Evolutionary conservation across 495 filamentous ascomycete genomes (phyloP).

Genomic region (Patellaria atrata): DNA sequence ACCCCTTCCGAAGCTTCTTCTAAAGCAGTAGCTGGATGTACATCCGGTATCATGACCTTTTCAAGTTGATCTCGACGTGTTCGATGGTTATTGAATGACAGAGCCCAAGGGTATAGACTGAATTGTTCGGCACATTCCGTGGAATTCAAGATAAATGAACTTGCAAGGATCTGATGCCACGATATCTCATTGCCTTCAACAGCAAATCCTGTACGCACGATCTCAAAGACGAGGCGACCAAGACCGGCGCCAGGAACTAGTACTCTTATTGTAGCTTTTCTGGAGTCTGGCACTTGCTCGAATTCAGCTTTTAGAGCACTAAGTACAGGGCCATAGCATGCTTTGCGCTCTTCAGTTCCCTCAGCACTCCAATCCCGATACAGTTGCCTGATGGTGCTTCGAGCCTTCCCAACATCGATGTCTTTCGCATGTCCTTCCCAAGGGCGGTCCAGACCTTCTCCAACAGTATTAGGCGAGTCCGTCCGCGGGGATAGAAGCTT

Average conservation of each 20-base stretch:
- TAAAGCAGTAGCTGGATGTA: constrained; percentile 51
- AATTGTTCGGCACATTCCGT: constrained; percentile 33
- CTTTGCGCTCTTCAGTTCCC: constrained; percentile 54
- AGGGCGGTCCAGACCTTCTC: constrained; percentile 17
- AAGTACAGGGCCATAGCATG: constrained; percentile 61
- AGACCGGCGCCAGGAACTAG: constrained; percentile 84
- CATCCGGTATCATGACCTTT: constrained; percentile 57
- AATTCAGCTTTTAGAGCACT: constrained; percentile 44
- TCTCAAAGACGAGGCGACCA: constrained; percentile 73
- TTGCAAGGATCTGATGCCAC: constrained; percentile 80
- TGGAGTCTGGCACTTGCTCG: constrained; percentile 14
- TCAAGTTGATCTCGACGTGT: constrained; percentile 56
- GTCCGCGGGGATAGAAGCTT: no score
- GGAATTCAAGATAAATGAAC: constrained; percentile 76
- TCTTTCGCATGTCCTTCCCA: constrained; percentile 58
- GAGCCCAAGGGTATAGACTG: constrained; percentile 60
- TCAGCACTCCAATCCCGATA: constrained; percentile 89
- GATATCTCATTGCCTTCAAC: constrained; percentile 92
- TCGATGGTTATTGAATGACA: constrained; percentile 66
- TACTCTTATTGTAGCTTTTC: constrained; percentile 38
- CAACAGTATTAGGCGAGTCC: constrained; percentile 3
- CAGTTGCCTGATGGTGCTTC: constrained; percentile 80
- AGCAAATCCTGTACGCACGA: constrained; percentile 58
- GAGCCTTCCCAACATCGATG: constrained; percentile 79
- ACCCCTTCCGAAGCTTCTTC: constrained; percentile 22